Conservation (phyloP, 495 filamentous ascomycete genomes). For the Amorphotheca resinae region DNA sequence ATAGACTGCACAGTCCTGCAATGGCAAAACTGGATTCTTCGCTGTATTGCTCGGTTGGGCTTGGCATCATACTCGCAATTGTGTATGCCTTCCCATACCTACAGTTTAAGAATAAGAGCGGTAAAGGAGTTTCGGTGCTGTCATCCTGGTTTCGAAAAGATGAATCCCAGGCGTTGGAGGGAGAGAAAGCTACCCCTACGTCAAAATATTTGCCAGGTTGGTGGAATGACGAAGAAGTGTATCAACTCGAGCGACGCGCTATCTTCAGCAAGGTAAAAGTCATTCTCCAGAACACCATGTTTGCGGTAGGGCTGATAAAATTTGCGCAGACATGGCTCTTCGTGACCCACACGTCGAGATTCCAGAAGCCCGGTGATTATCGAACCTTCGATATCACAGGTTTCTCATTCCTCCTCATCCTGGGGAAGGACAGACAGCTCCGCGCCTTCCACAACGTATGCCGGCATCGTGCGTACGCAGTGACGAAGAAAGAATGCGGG, state of each 20-base stretch:
- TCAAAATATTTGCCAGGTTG: constrained; percentile 1
- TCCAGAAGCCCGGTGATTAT: constrained; percentile 37
- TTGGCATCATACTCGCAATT: background rate
- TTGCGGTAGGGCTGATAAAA: background rate
- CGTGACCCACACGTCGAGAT: constrained; percentile 32
- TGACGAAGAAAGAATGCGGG: constrained; percentile 35
- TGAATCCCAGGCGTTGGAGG: too few species aligned
- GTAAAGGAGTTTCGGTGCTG: background rate
- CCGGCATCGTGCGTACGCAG: constrained; percentile 43
- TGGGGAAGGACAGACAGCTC: constrained; percentile 36
- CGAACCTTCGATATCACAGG: constrained; percentile 33
- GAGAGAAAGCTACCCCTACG: too few species aligned
- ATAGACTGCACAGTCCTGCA: too few species aligned
- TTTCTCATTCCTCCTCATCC: constrained; percentile 35
- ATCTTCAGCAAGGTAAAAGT: constrained; percentile 18
- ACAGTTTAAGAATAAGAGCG: background rate
- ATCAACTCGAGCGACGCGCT: constrained; percentile 14
- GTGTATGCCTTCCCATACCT: background rate
- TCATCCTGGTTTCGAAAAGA: too few species aligned
- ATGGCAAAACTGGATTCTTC: background rate
- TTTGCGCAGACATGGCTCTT: constrained; percentile 32
- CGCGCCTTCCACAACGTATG: constrained; percentile 47
- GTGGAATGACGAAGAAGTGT: constrained; percentile 12
- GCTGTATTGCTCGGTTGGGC: background rate
- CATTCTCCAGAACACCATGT: constrained; percentile 2